Base-by-base conservation (phyloP, 108 stramenopile species). In the Chaetoceros muelleri region DNA sequence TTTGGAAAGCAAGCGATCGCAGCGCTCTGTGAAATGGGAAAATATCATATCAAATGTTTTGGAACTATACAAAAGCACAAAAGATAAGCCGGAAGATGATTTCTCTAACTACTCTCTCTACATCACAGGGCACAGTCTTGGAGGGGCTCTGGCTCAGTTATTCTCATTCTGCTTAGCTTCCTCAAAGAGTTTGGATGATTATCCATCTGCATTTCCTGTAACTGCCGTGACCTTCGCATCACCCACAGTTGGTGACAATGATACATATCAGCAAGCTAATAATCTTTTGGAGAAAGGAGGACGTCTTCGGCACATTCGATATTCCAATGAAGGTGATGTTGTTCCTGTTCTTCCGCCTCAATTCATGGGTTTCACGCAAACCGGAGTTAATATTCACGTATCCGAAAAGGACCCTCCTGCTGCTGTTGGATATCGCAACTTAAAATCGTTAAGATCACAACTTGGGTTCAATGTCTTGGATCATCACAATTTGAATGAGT, bases 81-180 rank as follows among this genome's bases (percentile, higher is more conserved):
- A n/a, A n/a, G n/a, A n/a, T n/a, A n/a, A n/a, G n/a, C n/a, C n/a
- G n/a, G n/a, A n/a, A n/a, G n/a, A n/a, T n/a, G n/a, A n/a, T n/a
- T n/a, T n/a, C n/a, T n/a, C n/a, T n/a, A n/a, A 40, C 34, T 40
- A 40, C 34, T 10, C 8, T 40, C 34, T 40, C 34, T 40, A 10
- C 34, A 40, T 69, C 17, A 68, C 67, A 0, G 74, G 74, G 3
- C 67, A 71, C 30, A 52, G 55, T 19, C 44, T 75, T 19, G 74
- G 74, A 2, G 74, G 74, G 19, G 74, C 74, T 29, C 28, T 75
- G 20, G 74, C 74, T 20, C 67, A 66, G 2, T 29, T 75, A 2
- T 59, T 77, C 48, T 67, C 69, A 54, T 67, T 71, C 24, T 64
- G 64, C 23, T 61, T 66, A 21, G 65, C 75, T 19, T 58, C 59